These are phyloP conservation scores for Paramecium primaurelia DNA, from an alignment of 73 alveolate species.

Conservation along the genomic window DNA sequence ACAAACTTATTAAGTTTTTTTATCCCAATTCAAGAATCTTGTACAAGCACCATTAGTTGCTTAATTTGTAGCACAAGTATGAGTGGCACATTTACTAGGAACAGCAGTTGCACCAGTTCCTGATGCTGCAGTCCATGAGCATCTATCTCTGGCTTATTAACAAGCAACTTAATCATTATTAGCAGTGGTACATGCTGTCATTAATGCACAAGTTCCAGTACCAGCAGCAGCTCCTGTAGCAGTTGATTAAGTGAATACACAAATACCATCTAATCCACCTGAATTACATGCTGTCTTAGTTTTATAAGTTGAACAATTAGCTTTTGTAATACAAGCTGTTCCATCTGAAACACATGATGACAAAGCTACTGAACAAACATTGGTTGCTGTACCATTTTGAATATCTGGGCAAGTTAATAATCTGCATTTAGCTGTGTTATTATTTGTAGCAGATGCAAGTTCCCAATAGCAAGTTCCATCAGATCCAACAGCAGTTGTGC, in stretches of 20 bases:
- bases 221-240: not conserved
- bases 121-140: not conserved
- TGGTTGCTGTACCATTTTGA: not conserved
- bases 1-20: not conserved
- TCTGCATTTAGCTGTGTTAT: not conserved
- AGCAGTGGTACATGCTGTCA: not conserved
- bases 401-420: not conserved
- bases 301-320: not conserved
- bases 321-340: not conserved
- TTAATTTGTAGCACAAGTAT: not conserved
- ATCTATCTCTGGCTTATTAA: not conserved
- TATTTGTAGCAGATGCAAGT: not conserved
- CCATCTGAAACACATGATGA: not conserved
- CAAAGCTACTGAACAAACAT: not conserved
- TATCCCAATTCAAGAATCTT: not conserved
- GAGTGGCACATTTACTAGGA: not conserved
- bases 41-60: not conserved
- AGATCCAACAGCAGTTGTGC: not conserved
- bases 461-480: not conserved
- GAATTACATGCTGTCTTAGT: not conserved
- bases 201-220: not conserved
- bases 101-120: not conserved
- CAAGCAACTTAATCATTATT: not conserved
- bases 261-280: constrained; percentile 33
- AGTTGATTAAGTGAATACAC: not conserved